Conservation (phyloP, 495 filamentous ascomycete genomes). For the Hyaloscypha bicolor region DNA sequence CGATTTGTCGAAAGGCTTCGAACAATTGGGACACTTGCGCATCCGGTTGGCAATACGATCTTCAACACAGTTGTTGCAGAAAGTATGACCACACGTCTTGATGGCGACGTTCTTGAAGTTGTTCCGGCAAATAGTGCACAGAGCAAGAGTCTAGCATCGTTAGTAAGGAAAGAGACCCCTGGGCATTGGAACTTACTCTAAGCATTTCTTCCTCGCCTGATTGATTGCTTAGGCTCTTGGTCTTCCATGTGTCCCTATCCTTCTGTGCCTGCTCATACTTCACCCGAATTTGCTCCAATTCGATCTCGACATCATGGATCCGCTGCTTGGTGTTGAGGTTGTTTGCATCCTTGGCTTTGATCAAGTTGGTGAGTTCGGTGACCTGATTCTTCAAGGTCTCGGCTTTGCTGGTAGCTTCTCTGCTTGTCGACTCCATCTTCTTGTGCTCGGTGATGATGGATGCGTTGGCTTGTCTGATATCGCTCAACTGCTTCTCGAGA, state of each 20-base stretch:
- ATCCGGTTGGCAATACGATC: conserved; percentile 83
- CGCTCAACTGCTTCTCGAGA: conserved; percentile 85
- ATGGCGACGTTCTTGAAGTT: conserved; percentile 94
- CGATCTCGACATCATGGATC: conserved; percentile 59
- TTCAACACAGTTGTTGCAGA: conserved; percentile 88
- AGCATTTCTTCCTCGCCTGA: conserved; percentile 81
- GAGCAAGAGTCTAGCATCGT: conserved; percentile 70
- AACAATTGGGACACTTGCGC: conserved; percentile 93
- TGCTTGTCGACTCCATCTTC: conserved; percentile 66
- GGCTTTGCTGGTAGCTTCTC: conserved; percentile 65
- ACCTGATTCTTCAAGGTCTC: conserved; percentile 80
- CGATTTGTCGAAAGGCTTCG: conserved; percentile 82
- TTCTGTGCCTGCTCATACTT: conserved; percentile 74
- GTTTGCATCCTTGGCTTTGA: conserved; percentile 72
- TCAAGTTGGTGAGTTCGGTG: conserved; percentile 68
- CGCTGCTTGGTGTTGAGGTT: conserved; percentile 64
- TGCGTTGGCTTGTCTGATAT: conserved; percentile 74
- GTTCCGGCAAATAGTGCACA: conserved; percentile 85
- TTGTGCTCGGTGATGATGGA: conserved; percentile 68
- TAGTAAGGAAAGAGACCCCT: conserved; percentile 33
- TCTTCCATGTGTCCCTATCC: conserved; percentile 78
- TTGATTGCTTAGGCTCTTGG: conserved; percentile 75
- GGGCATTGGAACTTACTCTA: conserved; percentile 60
- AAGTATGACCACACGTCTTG: conserved; percentile 94
- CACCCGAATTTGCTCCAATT: conserved; percentile 72